Evolutionary conservation across 2,329 filamentous ascomycete species (phyloP).

Genomic region (Fusarium miscanthi): DNA sequence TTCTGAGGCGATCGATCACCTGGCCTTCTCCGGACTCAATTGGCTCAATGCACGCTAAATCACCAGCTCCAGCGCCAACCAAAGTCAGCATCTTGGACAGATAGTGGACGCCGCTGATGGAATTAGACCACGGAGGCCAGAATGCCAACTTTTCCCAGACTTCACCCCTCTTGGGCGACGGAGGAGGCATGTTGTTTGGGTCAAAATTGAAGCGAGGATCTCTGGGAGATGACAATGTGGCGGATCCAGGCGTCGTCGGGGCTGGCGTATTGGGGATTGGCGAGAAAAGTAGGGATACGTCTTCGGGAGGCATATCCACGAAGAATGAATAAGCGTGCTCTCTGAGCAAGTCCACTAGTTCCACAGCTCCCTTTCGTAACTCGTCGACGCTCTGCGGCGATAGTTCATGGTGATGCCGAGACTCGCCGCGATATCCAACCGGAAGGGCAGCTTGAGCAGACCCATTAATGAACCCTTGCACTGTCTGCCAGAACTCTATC

Average conservation of each 20-base stretch:
- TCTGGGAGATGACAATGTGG: slow-evolving; percentile 64
- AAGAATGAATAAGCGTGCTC: slow-evolving; percentile 87
- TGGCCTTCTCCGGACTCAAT: slow-evolving; percentile 66
- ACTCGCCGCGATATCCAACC: slow-evolving; percentile 83
- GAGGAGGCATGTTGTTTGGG: slow-evolving; percentile 77
- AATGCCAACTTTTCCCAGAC: slow-evolving; percentile 95
- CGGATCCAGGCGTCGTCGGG: slow-evolving; percentile 47
- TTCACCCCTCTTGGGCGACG: slow-evolving; percentile 82
- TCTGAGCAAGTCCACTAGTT: slow-evolving; percentile 85
- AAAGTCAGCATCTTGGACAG: slow-evolving; percentile 83
- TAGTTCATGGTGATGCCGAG: slow-evolving; percentile 82
- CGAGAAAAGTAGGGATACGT: slow-evolving; percentile 88
- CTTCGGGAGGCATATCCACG: slow-evolving; percentile 86
- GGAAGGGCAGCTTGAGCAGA: slow-evolving; percentile 84
- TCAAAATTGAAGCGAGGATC: slow-evolving; percentile 86
- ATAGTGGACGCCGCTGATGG: slow-evolving; percentile 91
- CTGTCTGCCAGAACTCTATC: slow-evolving; percentile 92
- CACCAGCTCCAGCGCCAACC: slow-evolving; percentile 86
- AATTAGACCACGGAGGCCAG: slow-evolving; percentile 94
- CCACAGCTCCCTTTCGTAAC: slow-evolving; percentile 80
- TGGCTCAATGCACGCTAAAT: slow-evolving; percentile 81
- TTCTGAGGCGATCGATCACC: slow-evolving; percentile 77
- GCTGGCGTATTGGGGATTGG: slow-evolving; percentile 73
- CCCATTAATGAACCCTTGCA: slow-evolving; percentile 89
- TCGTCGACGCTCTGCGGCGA: slow-evolving; percentile 76